Base-by-base conservation (phyloP, 1,284 basidiomycete species). In the Athelia sp. region DNA sequence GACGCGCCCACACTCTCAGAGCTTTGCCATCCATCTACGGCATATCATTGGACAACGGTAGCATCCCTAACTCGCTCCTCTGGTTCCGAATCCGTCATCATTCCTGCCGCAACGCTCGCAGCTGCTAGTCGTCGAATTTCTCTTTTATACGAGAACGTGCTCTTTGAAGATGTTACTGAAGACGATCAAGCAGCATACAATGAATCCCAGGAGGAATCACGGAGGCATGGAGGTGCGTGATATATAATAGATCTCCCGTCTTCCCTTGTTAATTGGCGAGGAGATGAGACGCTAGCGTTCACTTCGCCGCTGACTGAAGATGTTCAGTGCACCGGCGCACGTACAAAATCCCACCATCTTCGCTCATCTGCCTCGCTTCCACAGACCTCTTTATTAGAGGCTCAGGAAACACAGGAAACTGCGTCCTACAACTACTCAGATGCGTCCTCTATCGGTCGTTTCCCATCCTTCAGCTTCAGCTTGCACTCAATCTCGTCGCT, bases 391-490 rank as follows among this genome's bases (percentile, higher is more conserved):
- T 53, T 32, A 54, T 50, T 56, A 8, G 67, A 65, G 34, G 71
- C 71, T 1, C 71, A 77, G 47, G 72, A 75, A 34, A 75, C 73
- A 2, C 71, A 78, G 56, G 73, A 74, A 32, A 72, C 72, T 0
- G 63, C 68, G 17, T 81, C 79, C 1, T 69, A 70, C 47, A 62
- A 73, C 50, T 79, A 81, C 61, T 83, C 84, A 3, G 75, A 82
- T 53, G 72, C 77, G 0, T 82, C 82, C 0, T 86, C 84, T 14
- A 83, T 89, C 53, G 75, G 72, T 6, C 73, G 73, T 11, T 87
- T 88, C 56, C 84, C 87, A 3, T 65, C 69, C 9, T 88, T 87
- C 56, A 78, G 84, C 54, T 86, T 89, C 64, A 79, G 71, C 53
- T 65, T 85, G 15, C 77, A 86, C 58, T 58, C 68, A 0, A 62